Percentiles rank a stretch among this genome's conserved stretches.
Evolutionary conservation across 73 alveolate genomes (phyloP).

Genomic region (Paramecium octaurelia): DNA sequence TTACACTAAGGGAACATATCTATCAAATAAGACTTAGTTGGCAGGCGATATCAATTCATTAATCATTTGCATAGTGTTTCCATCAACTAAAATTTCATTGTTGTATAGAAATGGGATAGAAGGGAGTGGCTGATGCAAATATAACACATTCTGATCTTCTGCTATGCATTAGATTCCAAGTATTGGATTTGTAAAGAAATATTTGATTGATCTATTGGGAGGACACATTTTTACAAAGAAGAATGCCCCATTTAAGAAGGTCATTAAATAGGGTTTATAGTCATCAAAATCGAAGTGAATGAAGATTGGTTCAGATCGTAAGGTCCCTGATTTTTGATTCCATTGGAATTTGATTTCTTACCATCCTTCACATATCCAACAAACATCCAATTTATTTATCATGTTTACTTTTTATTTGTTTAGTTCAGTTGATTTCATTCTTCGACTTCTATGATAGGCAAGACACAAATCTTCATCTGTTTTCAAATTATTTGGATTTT

Average conservation of each 20-base stretch:
- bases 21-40: neutral
- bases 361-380: slow-evolving; percentile 50
- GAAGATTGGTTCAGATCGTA: neutral
- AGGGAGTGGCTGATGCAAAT: neutral
- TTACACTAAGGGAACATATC: neutral
- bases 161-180: neutral
- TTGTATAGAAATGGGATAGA: neutral
- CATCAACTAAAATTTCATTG: neutral
- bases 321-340: neutral
- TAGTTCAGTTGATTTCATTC: neutral
- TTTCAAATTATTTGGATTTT: neutral
- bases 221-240: slow-evolving; percentile 30
- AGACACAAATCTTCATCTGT: neutral
- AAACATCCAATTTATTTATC: slow-evolving; percentile 16
- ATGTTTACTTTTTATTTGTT: neutral
- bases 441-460: neutral
- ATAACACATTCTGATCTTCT: neutral
- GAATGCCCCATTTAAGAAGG: neutral
- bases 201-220: slow-evolving; percentile 8
- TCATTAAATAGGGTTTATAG: neutral
- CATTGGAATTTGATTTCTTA: slow-evolving; percentile 17
- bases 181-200: slow-evolving; percentile 21
- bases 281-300: slow-evolving; percentile 35
- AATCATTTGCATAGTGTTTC: neutral
- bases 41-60: neutral